Percentiles rank a stretch among this genome's conserved stretches.
phyloP scores from a whole-genome alignment of 2,329 filamentous ascomycete species.

The Trichoderma aggressivum region DNA sequence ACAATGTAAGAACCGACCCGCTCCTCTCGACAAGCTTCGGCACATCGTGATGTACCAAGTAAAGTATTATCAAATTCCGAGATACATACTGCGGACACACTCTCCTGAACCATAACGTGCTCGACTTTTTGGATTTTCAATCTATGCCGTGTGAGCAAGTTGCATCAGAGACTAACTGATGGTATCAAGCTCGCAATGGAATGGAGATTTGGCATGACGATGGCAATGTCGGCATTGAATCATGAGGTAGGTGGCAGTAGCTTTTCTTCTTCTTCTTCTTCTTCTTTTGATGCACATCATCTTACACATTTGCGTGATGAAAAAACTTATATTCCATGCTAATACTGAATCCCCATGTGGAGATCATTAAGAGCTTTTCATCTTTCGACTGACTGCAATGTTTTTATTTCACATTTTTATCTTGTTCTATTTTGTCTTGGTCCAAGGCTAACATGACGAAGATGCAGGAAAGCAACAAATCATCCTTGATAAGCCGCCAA shows the following conservation, averaged over 20 bases:
- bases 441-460: conserved; percentile 22
- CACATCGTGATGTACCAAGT: conserved; percentile 36
- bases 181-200: neutral
- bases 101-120: conserved; percentile 29
- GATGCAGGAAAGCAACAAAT: conserved; percentile 2
- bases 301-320: conserved; percentile 55
- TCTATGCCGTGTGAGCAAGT: neutral
- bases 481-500: conserved; percentile 52
- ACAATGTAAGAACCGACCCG: conserved; percentile 14
- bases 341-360: conserved; percentile 69
- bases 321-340: conserved; percentile 70
- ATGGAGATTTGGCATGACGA: neutral
- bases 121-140: neutral
- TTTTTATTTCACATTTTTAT: conserved; percentile 24
- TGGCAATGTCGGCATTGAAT: neutral
- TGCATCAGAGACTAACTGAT: conserved; percentile 4
- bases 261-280: conserved; percentile 20
- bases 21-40: conserved; percentile 12
- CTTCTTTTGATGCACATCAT: conserved; percentile 19
- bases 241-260: conserved; percentile 29
- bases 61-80: conserved; percentile 48
- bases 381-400: conserved; percentile 70
- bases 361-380: conserved; percentile 72
- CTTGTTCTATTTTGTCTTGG: conserved; percentile 11
- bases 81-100: conserved; percentile 37